Conservation (phyloP, 805 yeast genomes). For the Maudiozyma barnettii region DNA sequence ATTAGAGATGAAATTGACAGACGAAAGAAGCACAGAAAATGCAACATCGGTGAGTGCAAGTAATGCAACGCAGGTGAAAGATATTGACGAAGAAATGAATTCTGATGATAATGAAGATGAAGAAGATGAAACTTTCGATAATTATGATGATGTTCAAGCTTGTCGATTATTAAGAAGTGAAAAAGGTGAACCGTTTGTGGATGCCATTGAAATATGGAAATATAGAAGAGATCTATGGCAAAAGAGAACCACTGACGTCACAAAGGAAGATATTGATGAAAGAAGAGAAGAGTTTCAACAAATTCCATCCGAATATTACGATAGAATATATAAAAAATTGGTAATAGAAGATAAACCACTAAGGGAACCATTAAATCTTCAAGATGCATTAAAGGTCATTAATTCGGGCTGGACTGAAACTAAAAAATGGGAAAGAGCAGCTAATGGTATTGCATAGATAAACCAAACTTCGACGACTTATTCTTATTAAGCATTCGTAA, state of each 20-base stretch:
- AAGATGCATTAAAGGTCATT: constrained; percentile 60
- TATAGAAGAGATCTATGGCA: constrained; percentile 60
- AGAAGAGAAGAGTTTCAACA: constrained; percentile 19
- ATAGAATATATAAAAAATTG: constrained; percentile 56
- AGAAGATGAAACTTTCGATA: constrained; percentile 19
- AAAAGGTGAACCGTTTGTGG: constrained; percentile 34
- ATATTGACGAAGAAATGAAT: background rate
- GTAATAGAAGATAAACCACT: constrained; percentile 62
- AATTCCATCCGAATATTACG: constrained; percentile 42
- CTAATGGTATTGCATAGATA: constrained; percentile 25
- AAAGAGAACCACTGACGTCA: constrained; percentile 1
- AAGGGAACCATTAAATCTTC: constrained; percentile 61
- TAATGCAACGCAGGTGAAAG: background rate
- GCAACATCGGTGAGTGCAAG: background rate
- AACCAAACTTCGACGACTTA: background rate
- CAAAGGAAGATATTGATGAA: constrained; percentile 8
- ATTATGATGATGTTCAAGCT: constrained; percentile 28
- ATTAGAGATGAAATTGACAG: constrained; percentile 20
- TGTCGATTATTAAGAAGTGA: constrained; percentile 23
- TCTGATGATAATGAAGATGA: constrained; percentile 6
- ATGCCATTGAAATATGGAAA: constrained; percentile 62
- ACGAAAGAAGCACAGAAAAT: constrained; percentile 7
- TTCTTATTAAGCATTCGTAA: background rate
- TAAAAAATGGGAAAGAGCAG: constrained; percentile 59
- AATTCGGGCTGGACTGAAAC: constrained; percentile 80